Base-by-base conservation (phyloP, 1,284 basidiomycete genomes). In the Ustilago hordei region DNA sequence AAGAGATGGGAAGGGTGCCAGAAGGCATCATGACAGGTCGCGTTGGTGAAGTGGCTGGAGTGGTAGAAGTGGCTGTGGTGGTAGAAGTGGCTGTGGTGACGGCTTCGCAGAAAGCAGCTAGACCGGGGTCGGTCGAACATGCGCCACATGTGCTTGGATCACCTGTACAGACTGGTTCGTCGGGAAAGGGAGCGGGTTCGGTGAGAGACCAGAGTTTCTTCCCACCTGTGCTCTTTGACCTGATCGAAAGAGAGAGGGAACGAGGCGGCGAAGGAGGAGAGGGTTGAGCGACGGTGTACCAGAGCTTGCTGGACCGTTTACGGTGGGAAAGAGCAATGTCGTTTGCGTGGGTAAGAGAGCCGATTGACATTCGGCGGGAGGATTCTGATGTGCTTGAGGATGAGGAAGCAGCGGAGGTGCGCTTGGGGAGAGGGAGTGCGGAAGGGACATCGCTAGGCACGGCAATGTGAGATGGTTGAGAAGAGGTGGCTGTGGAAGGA, bases 51-150 rank as follows among this genome's bases (percentile, higher is more conserved):
- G 63, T 32, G 4, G 69, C 38, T 0, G 72, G 41, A 4, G 62
- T 48, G 3, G 57, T 38, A 12, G 58, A 11, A 2, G 74, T 59
- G 36, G 74, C 74, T 0, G 69, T 69, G 12, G 74, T 69, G 32
- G 57, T 38, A 12, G 58, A 11, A 2, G 74, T 59, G 36, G 74
- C 74, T 0, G 69, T 69, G 12, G 74, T 69, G 32, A 81, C 66
- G 1, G 79, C 76, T 41, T 76, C 77, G 38, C 79, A 81, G 64
- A 81, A 81, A 4, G 74, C 79, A 13, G 79, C 79, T 0, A 81
- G 72, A 23, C 61, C 76, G 7, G 79, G 79, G 45, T 81, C 79
- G 38, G 73, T 61, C 1, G 74, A 73, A 50, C 79, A 81, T 13
- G 79, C 79, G 28, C 64, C 70, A 32, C 79, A 81, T 0, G 65